These are phyloP conservation scores for Pseudozyma tsukubaensis DNA, from an alignment of 1,284 basidiomycete species.

Conservation along the genomic window DNA sequence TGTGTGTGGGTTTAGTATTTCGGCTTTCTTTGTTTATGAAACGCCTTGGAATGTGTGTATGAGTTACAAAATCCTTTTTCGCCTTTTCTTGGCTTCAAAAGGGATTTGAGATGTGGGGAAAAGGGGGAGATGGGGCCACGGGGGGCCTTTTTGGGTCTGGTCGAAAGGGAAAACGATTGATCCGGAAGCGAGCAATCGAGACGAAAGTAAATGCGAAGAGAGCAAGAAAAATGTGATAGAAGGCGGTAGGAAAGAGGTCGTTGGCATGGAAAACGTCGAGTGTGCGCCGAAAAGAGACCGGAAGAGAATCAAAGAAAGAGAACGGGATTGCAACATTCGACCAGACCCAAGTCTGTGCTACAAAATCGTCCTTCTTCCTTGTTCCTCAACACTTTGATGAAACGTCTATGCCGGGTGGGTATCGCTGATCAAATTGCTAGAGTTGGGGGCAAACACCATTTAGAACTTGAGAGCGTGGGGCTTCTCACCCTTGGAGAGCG, in stretches of 20 bases:
- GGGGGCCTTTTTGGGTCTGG: constrained; percentile 45
- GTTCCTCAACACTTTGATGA: neutral
- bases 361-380: no score
- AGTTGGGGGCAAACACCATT: no score
- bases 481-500: constrained; percentile 91
- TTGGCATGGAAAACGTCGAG: no score
- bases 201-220: neutral
- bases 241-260: no score
- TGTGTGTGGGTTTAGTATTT: constrained; percentile 8
- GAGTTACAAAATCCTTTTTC: constrained; percentile 41
- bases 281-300: no score
- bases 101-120: constrained; percentile 3
- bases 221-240: neutral
- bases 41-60: constrained; percentile 11
- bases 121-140: neutral
- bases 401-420: constrained; percentile 8
- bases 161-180: constrained; percentile 11
- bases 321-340: no score
- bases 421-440: no score
- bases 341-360: no score
- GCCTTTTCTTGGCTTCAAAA: no score
- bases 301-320: no score
- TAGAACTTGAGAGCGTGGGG: constrained; percentile 89
- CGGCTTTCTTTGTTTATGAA: constrained; percentile 3
- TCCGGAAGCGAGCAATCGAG: no score